Conservation (phyloP, 2,329 filamentous ascomycete genomes). For the Colletotrichum sublineola region DNA sequence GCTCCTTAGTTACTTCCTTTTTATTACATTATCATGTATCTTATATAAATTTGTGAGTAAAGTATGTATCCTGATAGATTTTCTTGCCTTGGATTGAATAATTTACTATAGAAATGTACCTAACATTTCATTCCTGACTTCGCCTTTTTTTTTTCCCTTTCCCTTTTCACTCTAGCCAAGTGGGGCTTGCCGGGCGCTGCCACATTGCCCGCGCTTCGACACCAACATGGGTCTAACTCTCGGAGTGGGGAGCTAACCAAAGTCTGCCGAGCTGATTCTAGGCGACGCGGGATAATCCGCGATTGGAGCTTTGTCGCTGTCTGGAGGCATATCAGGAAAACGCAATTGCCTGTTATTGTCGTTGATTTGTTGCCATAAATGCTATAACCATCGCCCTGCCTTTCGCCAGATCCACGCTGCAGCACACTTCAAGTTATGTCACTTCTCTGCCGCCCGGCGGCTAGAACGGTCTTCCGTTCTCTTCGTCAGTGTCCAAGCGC, state of each 20-base stretch:
- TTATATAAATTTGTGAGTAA: too few species aligned
- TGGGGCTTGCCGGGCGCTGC: too few species aligned
- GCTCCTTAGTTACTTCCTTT: too few species aligned
- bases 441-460: slow-evolving; percentile 11
- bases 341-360: neutral
- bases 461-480: slow-evolving; percentile 19
- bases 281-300: slow-evolving; percentile 6
- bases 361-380: neutral
- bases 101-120: too few species aligned
- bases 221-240: too few species aligned
- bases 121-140: too few species aligned
- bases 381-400: neutral
- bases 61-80: too few species aligned
- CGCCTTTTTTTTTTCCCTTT: too few species aligned
- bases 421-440: slow-evolving; percentile 10
- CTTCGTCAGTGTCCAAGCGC: slow-evolving; percentile 11
- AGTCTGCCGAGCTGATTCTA: neutral
- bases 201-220: too few species aligned
- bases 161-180: too few species aligned
- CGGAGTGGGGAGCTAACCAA: neutral
- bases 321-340: neutral
- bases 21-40: too few species aligned
- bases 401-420: neutral
- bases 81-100: too few species aligned
- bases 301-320: neutral